Evolutionary conservation across 495 filamentous ascomycete genomes (phyloP), one percentile per base, ranked within the genome.

Genomic region (Elaphomyces granulatus): DNA sequence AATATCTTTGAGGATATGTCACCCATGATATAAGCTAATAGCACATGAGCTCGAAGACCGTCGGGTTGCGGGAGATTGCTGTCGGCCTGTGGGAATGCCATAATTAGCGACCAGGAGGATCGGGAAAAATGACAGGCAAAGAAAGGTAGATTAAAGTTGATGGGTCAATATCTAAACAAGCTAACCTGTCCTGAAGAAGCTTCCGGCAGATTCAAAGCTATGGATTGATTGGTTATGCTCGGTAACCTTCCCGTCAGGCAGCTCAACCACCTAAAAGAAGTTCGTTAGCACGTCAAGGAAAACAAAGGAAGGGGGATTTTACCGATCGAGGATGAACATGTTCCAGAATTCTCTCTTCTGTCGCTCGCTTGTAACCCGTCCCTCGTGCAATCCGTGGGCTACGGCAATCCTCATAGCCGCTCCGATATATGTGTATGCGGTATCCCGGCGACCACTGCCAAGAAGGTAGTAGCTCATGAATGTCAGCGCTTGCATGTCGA

Each of bases 221-320:
- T 56, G 20, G 51, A 53, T 12, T 61, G 55, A 32, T 64, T 52
- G 2, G 42, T 42, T 10, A 60, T 49, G 6, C 49, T 50, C 12
- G 56, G 44, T 9, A 61, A 58, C n/a, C 63, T 54, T 8, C 63
- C 63, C 52, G 62, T 50, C 2, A 67, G 42, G 36, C 61, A 64
- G 43, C 59, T 59, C 40, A 66, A 26, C 53, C 55, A 63, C 14
- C 61, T 64, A 23, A 4, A 28, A 23, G 15, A 30, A 4, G 19
- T 42, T n/a, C 43, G 40, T 31, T 32, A 44, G 15, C 14, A 12
- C n/a, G n/a, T n/a, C n/a, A n/a, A n/a, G n/a, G 36, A 12, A 3
- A 9, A 7, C 4, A 14, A 17, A 31, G 30, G n/a, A 9, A 17
- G 28, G 19, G 14, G n/a, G n/a, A n/a, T n/a, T 51, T 44, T 43